Base-by-base conservation (phyloP, 352 stramenopile genomes). In the Phytopythium boreale region DNA sequence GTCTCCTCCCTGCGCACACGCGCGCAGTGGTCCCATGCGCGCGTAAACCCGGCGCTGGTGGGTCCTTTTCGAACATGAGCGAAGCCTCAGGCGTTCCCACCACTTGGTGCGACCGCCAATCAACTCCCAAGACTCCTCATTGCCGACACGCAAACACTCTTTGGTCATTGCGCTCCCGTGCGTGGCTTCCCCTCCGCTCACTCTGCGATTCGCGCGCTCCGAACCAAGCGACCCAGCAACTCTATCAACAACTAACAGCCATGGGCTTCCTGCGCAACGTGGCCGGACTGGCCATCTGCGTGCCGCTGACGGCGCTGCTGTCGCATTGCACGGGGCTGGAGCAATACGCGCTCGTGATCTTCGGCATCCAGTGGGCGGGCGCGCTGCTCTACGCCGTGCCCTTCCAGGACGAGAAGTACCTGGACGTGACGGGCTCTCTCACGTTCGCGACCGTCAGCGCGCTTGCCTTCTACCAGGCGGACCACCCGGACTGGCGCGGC, bases 361-460 rank as follows among this genome's bases (percentile, higher is more conserved):
- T 90, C 39, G 74, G 68, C 17, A 70, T 90, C 52, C 80, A 89
- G 62, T 90, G 82, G 82, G 61, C 84, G 53, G 76, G 79, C 20
- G 77, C 77, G 22, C 52, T 85, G 52, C 63, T 82, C 36, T 84
- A 89, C 65, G 79, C 79, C 27, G 69, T 90, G 56, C 82, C 82
- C 36, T 76, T 79, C 39, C 65, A 91, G 53, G 82, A 84, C 49
- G 86, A 94, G 66, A 82, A 72, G 22, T 91, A 86, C 62, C 88
- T 90, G 66, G 84, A 95, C 63, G 65, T 93, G 56, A 92, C 80
- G 39, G 86, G 86, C 66, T 80, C 86, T 47, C 39, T 71, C 31
- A 95, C 86, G 34, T 90, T 84, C 67, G 77, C 79, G 26, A 66
- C 60, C 5, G 73, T 93, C 22, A 81, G 72, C 11, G 36, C 78